Conservation (phyloP, 2,329 filamentous ascomycete species). For the Ceratocystis cacaofunesta region DNA sequence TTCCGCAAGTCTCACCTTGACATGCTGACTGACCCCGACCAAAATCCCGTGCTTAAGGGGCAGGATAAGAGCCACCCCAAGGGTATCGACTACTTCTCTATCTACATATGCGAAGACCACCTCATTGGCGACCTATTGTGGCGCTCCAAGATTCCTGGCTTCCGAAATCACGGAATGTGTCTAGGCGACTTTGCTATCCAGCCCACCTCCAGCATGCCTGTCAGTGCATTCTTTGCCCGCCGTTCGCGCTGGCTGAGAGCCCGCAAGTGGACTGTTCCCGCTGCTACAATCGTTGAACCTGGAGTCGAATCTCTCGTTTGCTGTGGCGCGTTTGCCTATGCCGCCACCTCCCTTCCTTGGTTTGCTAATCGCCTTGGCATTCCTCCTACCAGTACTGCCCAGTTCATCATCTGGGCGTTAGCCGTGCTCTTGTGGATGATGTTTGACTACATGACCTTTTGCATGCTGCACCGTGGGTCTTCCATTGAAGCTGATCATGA, state of each 20-base stretch:
- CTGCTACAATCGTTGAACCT: slow-evolving; percentile 82
- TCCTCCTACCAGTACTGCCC: slow-evolving; percentile 51
- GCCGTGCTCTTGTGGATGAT: slow-evolving; percentile 57
- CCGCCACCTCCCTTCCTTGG: slow-evolving; percentile 56
- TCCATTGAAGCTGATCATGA: slow-evolving; percentile 56
- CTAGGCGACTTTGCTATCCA: slow-evolving; percentile 81
- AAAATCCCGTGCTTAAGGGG: slow-evolving; percentile 28
- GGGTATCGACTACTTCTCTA: slow-evolving; percentile 85
- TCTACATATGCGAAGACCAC: slow-evolving; percentile 96
- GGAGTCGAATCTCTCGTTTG: slow-evolving; percentile 82
- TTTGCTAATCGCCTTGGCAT: slow-evolving; percentile 39
- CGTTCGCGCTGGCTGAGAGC: slow-evolving; percentile 84
- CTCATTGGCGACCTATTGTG: slow-evolving; percentile 86
- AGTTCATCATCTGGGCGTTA: slow-evolving; percentile 49
- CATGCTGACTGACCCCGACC: slow-evolving; percentile 42
- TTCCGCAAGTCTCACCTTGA: slow-evolving; percentile 86
- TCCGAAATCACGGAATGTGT: slow-evolving; percentile 67
- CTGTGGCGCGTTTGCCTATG: slow-evolving; percentile 65
- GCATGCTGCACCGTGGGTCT: slow-evolving; percentile 55
- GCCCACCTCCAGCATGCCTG: slow-evolving; percentile 68
- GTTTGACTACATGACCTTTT: slow-evolving; percentile 60
- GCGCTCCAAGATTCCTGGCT: slow-evolving; percentile 49
- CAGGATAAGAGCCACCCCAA: slow-evolving; percentile 27
- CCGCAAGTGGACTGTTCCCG: slow-evolving; percentile 80
- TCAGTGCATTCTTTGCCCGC: slow-evolving; percentile 62